Evolutionary conservation across 352 stramenopile genomes (phyloP), one percentile per base, ranked within the genome.

Genomic region (Pythium sukuiense): DNA sequence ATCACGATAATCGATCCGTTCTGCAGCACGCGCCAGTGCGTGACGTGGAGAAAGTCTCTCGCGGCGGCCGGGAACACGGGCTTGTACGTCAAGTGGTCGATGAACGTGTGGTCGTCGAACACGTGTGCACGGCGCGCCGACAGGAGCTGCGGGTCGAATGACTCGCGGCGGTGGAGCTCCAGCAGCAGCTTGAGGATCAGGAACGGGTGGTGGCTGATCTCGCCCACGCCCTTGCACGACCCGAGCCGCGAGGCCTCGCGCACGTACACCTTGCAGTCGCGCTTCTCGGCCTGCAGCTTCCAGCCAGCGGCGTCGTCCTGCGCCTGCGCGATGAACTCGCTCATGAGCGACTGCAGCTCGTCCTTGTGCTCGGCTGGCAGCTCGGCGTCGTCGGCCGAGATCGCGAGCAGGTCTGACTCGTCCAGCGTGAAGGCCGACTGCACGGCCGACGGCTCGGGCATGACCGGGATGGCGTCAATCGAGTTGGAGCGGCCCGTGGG

Each of bases 71-170:
- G 84, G 64, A 92, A 90, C 35, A 88, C 71, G 1, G 79, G 70
- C 70, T 90, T 90, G 76, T 83, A 88, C 14, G 73, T 80, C 46
- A 90, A 70, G 63, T 90, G 78, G 59, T 92, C 81, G 52, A 92
- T 76, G 65, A 83, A 90, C 58, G 79, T 87, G 72, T 92, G 81
- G 58, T 85, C 73, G 48, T 90, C 75, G 41, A 82, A 88, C n/a
- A 89, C 77, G 29, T 81, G 63, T 27, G 81, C 67, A 26, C 82
- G 82, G 33, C 80, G 70, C 29, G 76, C 76, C 7, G 74, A 58
- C 45, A 88, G 64, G 35, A 89, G 52, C 62, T 89, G 84, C 48
- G 80, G 79, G 46, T 93, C 84, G 41, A 83, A 87, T 29, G 58
- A 59, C 29, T 81, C 57, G 55, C 81, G 71, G 16, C 62, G 76